Evolutionary conservation across 2,329 filamentous ascomycete genomes (phyloP).

Genomic region (Coniella lustricola): DNA sequence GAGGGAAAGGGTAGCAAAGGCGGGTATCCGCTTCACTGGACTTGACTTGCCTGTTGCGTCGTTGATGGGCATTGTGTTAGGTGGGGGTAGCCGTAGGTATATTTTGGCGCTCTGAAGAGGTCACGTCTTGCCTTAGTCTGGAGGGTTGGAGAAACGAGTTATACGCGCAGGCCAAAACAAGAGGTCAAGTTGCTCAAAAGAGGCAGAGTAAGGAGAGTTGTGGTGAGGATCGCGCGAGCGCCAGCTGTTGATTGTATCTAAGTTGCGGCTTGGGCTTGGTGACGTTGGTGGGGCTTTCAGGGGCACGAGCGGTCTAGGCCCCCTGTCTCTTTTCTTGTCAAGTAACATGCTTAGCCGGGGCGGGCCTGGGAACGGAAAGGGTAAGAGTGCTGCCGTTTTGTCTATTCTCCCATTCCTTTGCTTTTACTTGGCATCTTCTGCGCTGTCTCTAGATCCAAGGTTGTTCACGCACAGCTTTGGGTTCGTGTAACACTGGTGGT

Average conservation of each 20-base stretch:
- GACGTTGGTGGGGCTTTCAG: slow-evolving; percentile 3
- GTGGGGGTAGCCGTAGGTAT: neutral
- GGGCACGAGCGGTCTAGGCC: slow-evolving; percentile 2
- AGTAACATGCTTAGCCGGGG: neutral
- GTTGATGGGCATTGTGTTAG: slow-evolving; percentile 17
- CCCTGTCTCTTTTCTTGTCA: neutral
- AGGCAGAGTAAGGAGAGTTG: slow-evolving; percentile 1
- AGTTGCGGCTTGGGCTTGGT: neutral
- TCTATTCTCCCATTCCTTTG: no score
- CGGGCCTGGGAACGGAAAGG: neutral
- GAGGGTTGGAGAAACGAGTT: no score
- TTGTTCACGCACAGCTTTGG: no score
- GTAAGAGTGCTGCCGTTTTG: no score
- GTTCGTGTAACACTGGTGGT: no score
- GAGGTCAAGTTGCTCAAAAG: neutral
- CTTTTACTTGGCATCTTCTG: no score
- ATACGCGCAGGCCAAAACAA: no score
- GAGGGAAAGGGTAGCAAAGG: no score
- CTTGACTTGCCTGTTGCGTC: slow-evolving; percentile 16
- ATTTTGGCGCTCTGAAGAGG: no score
- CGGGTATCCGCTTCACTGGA: no score
- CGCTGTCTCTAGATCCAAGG: no score
- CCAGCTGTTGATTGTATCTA: neutral
- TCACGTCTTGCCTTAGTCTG: no score
- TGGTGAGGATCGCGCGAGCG: neutral